These are phyloP conservation scores for Annulohypoxylon bovei DNA, from an alignment of 495 filamentous ascomycete genomes.

Conservation along the genomic window DNA sequence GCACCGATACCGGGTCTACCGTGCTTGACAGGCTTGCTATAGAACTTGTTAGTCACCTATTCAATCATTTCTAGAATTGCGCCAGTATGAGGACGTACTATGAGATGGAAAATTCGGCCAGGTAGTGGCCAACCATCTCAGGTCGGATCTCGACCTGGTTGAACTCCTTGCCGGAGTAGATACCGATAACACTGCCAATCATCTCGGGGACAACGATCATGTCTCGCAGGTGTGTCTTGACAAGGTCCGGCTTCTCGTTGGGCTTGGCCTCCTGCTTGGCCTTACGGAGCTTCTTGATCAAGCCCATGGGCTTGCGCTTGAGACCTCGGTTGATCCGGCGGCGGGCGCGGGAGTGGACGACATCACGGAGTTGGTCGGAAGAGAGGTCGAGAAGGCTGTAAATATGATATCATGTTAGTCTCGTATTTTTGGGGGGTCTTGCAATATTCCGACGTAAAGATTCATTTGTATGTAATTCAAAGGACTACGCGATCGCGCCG, in stretches of 20 bases:
- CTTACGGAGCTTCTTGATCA: conserved; percentile 99
- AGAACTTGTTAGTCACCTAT: conserved; percentile 52
- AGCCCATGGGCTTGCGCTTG: conserved; percentile 99
- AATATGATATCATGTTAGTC: conserved; percentile 43
- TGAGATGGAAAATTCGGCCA: conserved; percentile 98
- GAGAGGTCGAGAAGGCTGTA: conserved; percentile 90
- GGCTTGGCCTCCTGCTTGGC: conserved; percentile 99
- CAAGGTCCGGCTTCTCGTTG: conserved; percentile 96
- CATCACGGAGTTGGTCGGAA: conserved; percentile 97
- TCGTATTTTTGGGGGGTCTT: conserved; percentile 31
- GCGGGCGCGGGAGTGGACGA: conserved; percentile 98
- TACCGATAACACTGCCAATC: conserved; percentile 97
- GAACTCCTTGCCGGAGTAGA: conserved; percentile 99
- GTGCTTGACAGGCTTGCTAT: conserved; percentile 99
- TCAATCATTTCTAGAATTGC: background rate
- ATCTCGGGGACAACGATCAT: conserved; percentile 99
- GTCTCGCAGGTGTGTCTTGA: conserved; percentile 98
- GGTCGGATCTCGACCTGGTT: conserved; percentile 99
- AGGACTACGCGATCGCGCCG: background rate
- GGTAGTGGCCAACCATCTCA: conserved; percentile 99
- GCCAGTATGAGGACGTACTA: conserved; percentile 78
- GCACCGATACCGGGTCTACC: conserved; percentile 99
- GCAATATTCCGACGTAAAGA: conserved; percentile 3
- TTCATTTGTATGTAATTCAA: background rate
- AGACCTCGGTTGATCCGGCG: conserved; percentile 98